These are phyloP conservation scores for Fusarium anguioides DNA, from an alignment of 2,329 filamentous ascomycete genomes.

Conservation along the genomic window DNA sequence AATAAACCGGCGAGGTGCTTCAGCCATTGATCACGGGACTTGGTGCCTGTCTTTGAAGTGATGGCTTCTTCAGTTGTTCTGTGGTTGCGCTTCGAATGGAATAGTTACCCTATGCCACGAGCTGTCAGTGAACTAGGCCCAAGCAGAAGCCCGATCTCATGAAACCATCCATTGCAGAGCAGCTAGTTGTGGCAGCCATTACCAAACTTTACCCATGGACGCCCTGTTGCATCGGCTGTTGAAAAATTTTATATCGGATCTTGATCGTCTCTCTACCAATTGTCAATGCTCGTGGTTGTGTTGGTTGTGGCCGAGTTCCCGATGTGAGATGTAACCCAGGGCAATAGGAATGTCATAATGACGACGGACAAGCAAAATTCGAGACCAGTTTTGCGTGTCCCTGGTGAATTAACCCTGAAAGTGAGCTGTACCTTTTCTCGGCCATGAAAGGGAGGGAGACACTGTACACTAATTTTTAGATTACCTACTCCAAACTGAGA, in stretches of 20 bases:
- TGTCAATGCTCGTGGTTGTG: conserved; percentile 8
- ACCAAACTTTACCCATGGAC: conserved; percentile 11
- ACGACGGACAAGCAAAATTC: conserved; percentile 12
- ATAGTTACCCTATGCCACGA: conserved; percentile 19
- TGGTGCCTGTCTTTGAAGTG: background rate
- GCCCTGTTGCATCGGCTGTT: background rate
- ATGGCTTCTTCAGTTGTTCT: background rate
- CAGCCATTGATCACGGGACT: conserved; percentile 21
- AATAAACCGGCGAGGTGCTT: conserved; percentile 23
- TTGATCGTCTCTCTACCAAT: background rate
- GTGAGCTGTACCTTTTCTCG: conserved; percentile 3
- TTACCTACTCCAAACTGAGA: background rate
- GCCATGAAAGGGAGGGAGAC: conserved; percentile 2
- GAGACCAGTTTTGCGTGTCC: conserved; percentile 1
- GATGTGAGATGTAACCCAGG: conserved; percentile 6
- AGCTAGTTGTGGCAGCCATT: conserved; percentile 2
- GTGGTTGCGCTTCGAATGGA: background rate
- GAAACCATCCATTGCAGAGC: background rate
- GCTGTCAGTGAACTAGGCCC: background rate
- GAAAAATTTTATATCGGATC: background rate
- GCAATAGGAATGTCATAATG: conserved; percentile 39
- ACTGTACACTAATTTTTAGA: background rate
- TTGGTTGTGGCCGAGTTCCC: conserved; percentile 10
- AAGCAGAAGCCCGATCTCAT: background rate
- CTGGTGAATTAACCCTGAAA: conserved; percentile 1